Conservation (phyloP, 2,329 filamentous ascomycete genomes). For the Hypoxylon sp. region DNA sequence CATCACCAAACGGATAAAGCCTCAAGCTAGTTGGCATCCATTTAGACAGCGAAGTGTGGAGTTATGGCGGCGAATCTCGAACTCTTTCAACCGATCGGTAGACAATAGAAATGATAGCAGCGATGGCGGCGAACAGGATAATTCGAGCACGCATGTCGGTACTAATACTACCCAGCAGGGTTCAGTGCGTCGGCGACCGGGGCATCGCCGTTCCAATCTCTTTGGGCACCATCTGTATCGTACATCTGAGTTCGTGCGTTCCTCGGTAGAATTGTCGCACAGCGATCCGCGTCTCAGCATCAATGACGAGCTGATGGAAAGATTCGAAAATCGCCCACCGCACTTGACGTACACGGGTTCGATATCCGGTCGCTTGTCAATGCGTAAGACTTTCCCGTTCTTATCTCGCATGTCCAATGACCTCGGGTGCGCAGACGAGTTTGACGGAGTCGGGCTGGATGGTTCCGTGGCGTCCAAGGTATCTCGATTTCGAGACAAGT, state of each 20-base stretch:
- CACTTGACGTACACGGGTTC: slow-evolving; percentile 18
- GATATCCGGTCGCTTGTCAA: slow-evolving; percentile 6
- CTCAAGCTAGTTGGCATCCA: slow-evolving; percentile 37
- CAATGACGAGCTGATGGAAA: slow-evolving; percentile 25
- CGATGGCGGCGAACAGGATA: slow-evolving; percentile 21
- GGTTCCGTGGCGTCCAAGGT: slow-evolving; percentile 40
- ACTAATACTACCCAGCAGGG: background rate
- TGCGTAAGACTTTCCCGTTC: slow-evolving; percentile 36
- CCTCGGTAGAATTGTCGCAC: slow-evolving; percentile 29
- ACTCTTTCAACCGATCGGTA: slow-evolving; percentile 42
- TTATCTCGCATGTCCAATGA: slow-evolving; percentile 35
- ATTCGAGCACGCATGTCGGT: slow-evolving; percentile 16
- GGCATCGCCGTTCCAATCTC: slow-evolving; percentile 34
- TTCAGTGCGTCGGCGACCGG: slow-evolving; percentile 12
- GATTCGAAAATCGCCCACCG: slow-evolving; percentile 18
- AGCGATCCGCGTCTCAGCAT: slow-evolving; percentile 26
- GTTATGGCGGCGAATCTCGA: slow-evolving; percentile 50
- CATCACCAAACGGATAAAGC: slow-evolving; percentile 17
- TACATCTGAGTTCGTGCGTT: slow-evolving; percentile 33
- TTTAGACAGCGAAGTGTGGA: slow-evolving; percentile 44
- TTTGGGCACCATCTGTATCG: slow-evolving; percentile 43
- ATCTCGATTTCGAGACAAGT: slow-evolving; percentile 24
- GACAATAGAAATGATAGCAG: slow-evolving; percentile 38
- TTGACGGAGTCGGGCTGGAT: slow-evolving; percentile 44
- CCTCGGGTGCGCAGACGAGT: slow-evolving; percentile 22